Evolutionary conservation across 768 basidiomycete genomes (phyloP).

Genomic region (Kwoniella botswanensis): DNA sequence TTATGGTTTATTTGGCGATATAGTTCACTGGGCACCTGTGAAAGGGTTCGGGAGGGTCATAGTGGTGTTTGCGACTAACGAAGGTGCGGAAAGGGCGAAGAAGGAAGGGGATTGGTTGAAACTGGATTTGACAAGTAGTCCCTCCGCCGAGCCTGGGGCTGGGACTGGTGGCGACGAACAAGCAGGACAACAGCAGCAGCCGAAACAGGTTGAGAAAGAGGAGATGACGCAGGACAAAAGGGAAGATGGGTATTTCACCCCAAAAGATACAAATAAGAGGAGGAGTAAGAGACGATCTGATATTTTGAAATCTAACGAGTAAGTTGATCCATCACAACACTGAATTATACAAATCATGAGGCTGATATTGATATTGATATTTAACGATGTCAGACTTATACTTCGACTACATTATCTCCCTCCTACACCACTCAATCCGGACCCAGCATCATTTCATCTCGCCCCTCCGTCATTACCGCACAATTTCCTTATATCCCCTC

Average conservation of each 20-base stretch:
- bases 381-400: slow-evolving; percentile 58
- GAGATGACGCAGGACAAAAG: slow-evolving; percentile 1
- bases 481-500: slow-evolving; percentile 97
- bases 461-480: slow-evolving; percentile 80
- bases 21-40: slow-evolving; percentile 91
- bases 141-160: neutral
- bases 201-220: neutral
- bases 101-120: slow-evolving; percentile 62
- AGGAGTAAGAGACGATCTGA: slow-evolving; percentile 61
- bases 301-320: slow-evolving; percentile 55
- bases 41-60: slow-evolving; percentile 80
- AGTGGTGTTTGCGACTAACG: slow-evolving; percentile 68
- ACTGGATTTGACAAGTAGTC: slow-evolving; percentile 41
- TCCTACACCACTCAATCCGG: slow-evolving; percentile 47
- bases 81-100: slow-evolving; percentile 64
- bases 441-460: slow-evolving; percentile 63
- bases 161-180: slow-evolving; percentile 15
- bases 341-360: no score
- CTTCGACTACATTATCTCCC: slow-evolving; percentile 51
- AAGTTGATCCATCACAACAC: neutral
- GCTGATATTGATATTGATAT: neutral
- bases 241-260: slow-evolving; percentile 56
- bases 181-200: neutral
- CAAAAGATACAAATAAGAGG: slow-evolving; percentile 6
- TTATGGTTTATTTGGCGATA: slow-evolving; percentile 75